phyloP scores from a whole-genome alignment of 805 yeast genomes.

The Metschnikowia henanensis region DNA sequence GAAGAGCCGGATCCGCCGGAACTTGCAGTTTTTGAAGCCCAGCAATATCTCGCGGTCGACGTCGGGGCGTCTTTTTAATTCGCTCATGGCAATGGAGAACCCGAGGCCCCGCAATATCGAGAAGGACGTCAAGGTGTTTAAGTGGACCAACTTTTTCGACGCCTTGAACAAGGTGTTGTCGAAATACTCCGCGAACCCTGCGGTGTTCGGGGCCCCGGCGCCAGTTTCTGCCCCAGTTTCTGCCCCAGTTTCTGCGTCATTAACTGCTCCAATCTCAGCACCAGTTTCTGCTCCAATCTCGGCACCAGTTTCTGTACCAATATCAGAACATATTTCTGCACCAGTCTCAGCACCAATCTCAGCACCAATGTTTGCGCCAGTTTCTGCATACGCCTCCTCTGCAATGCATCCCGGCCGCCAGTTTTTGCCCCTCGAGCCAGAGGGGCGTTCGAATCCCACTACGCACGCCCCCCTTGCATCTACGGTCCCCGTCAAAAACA shows the following conservation, averaged over 20 bases:
- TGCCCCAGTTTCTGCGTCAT: not conserved
- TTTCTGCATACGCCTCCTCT: not conserved
- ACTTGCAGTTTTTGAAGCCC: slow-evolving; percentile 64
- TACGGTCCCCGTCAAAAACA: slow-evolving; percentile 2
- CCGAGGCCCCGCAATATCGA: slow-evolving; percentile 72
- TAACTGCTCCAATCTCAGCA: not conserved
- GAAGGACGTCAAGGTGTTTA: slow-evolving; percentile 67
- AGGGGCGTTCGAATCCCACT: slow-evolving; percentile 8
- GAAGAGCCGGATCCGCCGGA: slow-evolving; percentile 67
- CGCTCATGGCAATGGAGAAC: slow-evolving; percentile 57
- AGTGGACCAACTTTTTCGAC: slow-evolving; percentile 52
- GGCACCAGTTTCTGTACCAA: not conserved
- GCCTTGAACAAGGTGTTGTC: slow-evolving; percentile 59
- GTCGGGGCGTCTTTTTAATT: slow-evolving; percentile 23
- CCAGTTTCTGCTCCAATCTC: not conserved
- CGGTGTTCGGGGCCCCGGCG: not conserved
- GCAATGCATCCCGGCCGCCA: slow-evolving; percentile 4
- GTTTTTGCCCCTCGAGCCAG: slow-evolving; percentile 5
- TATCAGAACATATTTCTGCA: not conserved
- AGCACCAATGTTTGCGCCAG: too few species aligned
- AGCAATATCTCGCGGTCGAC: slow-evolving; percentile 51
- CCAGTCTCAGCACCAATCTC: not conserved
- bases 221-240: not conserved
- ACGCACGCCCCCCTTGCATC: slow-evolving; percentile 12
- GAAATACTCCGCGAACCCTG: slow-evolving; percentile 46